phyloP scores from a whole-genome alignment of 75 land plant species.

The Sequoia sempervirens region DNA sequence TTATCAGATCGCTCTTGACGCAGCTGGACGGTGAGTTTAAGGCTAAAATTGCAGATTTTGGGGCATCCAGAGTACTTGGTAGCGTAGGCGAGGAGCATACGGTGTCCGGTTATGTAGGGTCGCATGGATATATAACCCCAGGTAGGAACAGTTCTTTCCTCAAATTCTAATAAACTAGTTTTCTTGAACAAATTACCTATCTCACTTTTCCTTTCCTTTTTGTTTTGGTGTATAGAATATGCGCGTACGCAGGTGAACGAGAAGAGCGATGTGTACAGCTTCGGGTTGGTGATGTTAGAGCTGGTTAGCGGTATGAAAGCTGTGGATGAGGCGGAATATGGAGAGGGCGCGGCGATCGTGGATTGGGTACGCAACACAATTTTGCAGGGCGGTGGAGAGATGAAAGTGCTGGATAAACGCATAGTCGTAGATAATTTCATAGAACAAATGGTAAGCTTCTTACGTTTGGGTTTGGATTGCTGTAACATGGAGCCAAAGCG shows the following conservation, averaged over 20 bases:
- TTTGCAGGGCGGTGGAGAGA: not conserved
- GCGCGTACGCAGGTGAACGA: constrained; percentile 25
- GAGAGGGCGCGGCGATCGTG: constrained; percentile 28
- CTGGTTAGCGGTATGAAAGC: constrained; percentile 26
- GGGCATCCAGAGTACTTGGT: too few relatives aligned
- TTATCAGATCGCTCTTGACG: too few relatives aligned
- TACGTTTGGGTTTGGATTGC: not conserved
- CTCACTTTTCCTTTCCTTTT: too few relatives aligned
- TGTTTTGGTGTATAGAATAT: too few relatives aligned
- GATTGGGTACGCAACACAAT: constrained; percentile 12
- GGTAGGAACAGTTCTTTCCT: too few relatives aligned
- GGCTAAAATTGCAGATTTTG: too few relatives aligned
- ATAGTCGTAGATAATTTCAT: not conserved
- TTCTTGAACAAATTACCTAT: too few relatives aligned
- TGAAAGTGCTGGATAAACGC: not conserved
- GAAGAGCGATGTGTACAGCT: constrained; percentile 38
- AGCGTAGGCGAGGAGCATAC: too few relatives aligned
- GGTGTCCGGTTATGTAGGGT: too few relatives aligned
- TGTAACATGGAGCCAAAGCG: not conserved
- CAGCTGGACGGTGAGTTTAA: too few relatives aligned
- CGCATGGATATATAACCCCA: too few relatives aligned
- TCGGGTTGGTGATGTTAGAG: constrained; percentile 43
- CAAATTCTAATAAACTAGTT: not conserved
- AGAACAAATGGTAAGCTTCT: not conserved
- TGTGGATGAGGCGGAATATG: constrained; percentile 17